phyloP scores from a whole-genome alignment of 495 filamentous ascomycete genomes.

The Darksidea phi region DNA sequence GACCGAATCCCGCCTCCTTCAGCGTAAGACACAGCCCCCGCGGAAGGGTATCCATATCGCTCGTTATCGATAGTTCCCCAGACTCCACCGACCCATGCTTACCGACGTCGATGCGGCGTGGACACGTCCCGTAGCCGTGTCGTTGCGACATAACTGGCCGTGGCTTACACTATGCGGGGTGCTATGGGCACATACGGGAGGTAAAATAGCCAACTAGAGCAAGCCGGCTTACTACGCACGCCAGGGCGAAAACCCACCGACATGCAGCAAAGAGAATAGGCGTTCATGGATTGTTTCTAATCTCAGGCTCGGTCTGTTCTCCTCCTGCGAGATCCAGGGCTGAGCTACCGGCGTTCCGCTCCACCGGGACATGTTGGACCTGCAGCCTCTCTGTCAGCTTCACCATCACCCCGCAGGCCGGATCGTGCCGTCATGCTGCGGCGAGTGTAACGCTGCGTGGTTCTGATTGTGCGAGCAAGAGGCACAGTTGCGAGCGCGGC shows the following conservation, averaged over 20 bases:
- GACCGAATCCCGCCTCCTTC: too few species aligned
- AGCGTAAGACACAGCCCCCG: too few species aligned
- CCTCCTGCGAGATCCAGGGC: conserved; percentile 11
- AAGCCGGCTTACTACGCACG: not conserved
- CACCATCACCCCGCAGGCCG: not conserved
- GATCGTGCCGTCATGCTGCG: not conserved
- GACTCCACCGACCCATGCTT: too few species aligned
- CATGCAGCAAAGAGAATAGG: not conserved
- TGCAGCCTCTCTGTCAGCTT: not conserved
- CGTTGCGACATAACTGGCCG: too few species aligned
- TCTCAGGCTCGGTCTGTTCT: not conserved
- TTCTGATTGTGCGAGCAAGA: conserved; percentile 1
- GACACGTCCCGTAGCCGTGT: too few species aligned
- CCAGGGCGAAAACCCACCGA: not conserved
- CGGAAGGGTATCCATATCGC: too few species aligned
- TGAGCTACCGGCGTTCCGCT: conserved; percentile 4
- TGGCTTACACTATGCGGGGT: too few species aligned
- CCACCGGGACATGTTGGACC: not conserved
- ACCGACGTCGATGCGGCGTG: too few species aligned
- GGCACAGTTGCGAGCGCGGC: not conserved
- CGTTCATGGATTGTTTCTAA: conserved; percentile 1
- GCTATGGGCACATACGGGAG: too few species aligned
- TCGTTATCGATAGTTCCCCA: too few species aligned
- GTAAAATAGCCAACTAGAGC: too few species aligned
- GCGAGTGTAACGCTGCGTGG: not conserved